Base-by-base conservation (phyloP, 2,329 filamentous ascomycete species). In the Pyrenophora seminiperda region DNA sequence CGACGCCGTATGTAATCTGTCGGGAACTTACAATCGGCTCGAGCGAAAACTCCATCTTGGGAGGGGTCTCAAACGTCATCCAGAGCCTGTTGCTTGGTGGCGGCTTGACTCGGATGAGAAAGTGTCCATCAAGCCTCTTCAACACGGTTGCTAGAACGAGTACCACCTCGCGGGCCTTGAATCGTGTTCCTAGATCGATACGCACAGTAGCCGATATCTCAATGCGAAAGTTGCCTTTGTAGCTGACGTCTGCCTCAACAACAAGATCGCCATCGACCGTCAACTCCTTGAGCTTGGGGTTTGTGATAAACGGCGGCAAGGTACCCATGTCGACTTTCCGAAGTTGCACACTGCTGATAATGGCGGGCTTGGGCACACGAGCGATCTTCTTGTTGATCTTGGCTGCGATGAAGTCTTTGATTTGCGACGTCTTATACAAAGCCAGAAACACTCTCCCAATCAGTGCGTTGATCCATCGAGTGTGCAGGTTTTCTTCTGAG, bases 301-400 rank as follows among this genome's bases (percentile, higher is more conserved):
- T 96, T 5, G 89, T 96, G 62, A 99, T 85, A 57, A 91, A 89
- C 0, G 94, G 94, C 1, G 91, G 89, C 0, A 90, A 84, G 58
- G 94, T 88, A 3, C 94, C 94, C 57, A 92, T 89, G 64, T 95
- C 84, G 44, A 99, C 91, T 43, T 85, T 86, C 59, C 87, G 87
- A 36, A 97, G 83, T n/a, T 83, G 82, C 50, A 99, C 87, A 59
- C 88, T 87, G 14, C 90, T 91, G 49, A 99, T 86, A 65, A 97
- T 96, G 2, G 87, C 87, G 0, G 94, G 94, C 61, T 92, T 92
- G 63, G 95, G 94, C 19, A 96, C 93, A 27, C 94, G 85, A 1
- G 92, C 87, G 47, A 99, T 96, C 77, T 99, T 99, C 76, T 96
- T 97, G 17, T 90, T 91, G 56, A 99, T 88, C 75, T 96, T 97